Evolutionary conservation across 2,329 filamentous ascomycete species (phyloP).

Genomic region (Diaporthe sp.): DNA sequence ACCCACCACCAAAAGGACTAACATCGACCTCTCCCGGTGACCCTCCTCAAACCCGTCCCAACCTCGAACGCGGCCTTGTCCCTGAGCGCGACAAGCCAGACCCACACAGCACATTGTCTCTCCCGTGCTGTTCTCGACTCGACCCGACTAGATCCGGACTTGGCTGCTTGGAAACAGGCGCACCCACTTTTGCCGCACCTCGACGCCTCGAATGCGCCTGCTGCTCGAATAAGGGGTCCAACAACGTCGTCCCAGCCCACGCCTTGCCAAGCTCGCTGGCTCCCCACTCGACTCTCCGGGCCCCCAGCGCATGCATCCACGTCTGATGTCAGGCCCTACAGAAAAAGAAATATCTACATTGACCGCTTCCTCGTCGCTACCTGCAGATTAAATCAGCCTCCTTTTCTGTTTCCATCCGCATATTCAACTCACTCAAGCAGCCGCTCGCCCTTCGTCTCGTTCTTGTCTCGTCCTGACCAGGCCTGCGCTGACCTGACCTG

Average conservation of each 20-base stretch:
- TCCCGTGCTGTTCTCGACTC: conserved; percentile 17
- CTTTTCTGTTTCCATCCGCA: conserved; percentile 2
- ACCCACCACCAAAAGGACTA: neutral
- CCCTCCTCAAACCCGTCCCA: neutral
- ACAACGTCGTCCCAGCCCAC: neutral
- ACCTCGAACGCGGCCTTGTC: conserved; percentile 21
- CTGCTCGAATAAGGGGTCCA: conserved; percentile 19
- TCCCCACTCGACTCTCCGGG: conserved; percentile 28
- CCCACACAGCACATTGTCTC: neutral
- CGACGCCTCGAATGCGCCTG: neutral
- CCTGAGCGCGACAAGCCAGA: conserved; percentile 7
- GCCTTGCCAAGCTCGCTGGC: conserved; percentile 26
- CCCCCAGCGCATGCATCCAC: conserved; percentile 23
- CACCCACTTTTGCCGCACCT: neutral
- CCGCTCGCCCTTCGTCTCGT: neutral
- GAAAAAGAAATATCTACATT: conserved; percentile 26
- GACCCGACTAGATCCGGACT: conserved; percentile 22
- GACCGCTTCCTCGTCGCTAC: conserved; percentile 31
- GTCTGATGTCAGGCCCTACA: conserved; percentile 37
- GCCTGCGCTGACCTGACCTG: neutral
- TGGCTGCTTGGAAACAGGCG: conserved; percentile 7
- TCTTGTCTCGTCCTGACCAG: neutral
- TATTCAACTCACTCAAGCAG: neutral
- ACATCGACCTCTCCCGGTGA: too few relatives aligned
- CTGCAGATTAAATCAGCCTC: conserved; percentile 19